Percentiles rank a stretch among this genome's conserved stretches.
phyloP scores from a whole-genome alignment of 306 rosid genomes.

The Citrullus mucosospermus region DNA sequence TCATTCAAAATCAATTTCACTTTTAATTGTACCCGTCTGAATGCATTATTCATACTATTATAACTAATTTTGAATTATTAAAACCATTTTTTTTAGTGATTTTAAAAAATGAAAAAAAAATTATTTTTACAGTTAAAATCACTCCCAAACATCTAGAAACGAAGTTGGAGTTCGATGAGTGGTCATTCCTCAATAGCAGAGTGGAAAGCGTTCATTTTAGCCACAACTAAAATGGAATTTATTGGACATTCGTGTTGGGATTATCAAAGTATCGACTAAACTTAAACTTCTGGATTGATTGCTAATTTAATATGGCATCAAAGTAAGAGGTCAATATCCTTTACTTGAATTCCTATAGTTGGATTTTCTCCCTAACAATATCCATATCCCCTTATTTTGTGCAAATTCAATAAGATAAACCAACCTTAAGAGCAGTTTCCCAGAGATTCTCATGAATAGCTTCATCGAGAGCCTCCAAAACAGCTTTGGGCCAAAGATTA shows the following conservation, averaged over 20 bases:
- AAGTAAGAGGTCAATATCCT: neutral
- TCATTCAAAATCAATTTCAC: no score
- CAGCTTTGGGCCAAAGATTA: conserved; percentile 70
- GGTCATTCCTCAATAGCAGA: neutral
- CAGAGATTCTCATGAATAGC: conserved; percentile 41
- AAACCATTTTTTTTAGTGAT: no score
- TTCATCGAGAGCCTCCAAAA: conserved; percentile 71
- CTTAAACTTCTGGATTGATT: neutral
- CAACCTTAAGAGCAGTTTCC: conserved; percentile 60
- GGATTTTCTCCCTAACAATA: no score
- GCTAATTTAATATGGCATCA: neutral
- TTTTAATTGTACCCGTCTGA: no score
- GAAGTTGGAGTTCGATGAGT: neutral
- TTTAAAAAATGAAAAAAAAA: no score
- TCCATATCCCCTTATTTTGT: no score
- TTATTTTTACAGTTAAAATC: no score
- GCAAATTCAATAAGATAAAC: neutral
- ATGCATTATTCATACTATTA: no score
- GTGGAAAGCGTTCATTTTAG: neutral
- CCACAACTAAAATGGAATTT: neutral
- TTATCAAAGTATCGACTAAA: neutral
- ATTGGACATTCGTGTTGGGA: neutral
- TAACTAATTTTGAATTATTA: no score
- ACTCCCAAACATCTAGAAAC: no score
- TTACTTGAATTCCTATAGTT: no score